Conservation (phyloP, 805 yeast genomes). For the Schwanniomyces pseudopolymorphus region DNA sequence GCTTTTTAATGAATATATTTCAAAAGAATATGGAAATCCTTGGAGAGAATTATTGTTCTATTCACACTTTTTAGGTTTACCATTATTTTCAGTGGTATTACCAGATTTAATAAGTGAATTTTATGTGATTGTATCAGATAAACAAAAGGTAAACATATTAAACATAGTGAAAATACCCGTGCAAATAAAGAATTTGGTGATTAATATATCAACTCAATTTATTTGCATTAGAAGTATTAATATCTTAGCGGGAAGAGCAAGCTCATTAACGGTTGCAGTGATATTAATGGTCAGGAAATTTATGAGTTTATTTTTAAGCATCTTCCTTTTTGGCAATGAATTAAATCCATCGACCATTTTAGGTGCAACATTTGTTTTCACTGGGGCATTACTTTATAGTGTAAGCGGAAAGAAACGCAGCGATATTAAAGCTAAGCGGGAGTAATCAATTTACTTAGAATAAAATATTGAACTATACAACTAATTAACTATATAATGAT, state of each 20-base stretch:
- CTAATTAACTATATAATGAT: background rate
- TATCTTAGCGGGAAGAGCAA: constrained; percentile 52
- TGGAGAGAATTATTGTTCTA: constrained; percentile 71
- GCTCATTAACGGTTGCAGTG: constrained; percentile 65
- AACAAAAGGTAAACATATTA: background rate
- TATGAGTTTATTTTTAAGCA: constrained; percentile 56
- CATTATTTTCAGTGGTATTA: constrained; percentile 45
- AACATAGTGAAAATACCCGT: constrained; percentile 8
- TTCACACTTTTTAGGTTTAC: constrained; percentile 55
- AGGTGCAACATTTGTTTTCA: constrained; percentile 54
- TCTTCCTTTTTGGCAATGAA: constrained; percentile 49
- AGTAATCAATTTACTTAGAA: background rate
- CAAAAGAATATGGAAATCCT: constrained; percentile 48
- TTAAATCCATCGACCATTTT: constrained; percentile 36
- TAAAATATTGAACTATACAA: background rate
- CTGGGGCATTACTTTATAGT: constrained; percentile 44
- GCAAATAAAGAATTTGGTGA: constrained; percentile 12
- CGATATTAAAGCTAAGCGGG: background rate
- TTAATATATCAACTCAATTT: constrained; percentile 23
- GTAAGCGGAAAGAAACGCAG: background rate
- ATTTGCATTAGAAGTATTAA: constrained; percentile 70
- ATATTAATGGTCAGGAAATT: constrained; percentile 63
- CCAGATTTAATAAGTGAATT: constrained; percentile 17
- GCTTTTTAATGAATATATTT: constrained; percentile 53
- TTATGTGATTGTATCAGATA: constrained; percentile 6